A percentile compares a stretch with the other conserved stretches of the same genome.
Evolutionary conservation across 2,329 filamentous ascomycete species (phyloP).

Genomic region (Neonectria punicea): DNA sequence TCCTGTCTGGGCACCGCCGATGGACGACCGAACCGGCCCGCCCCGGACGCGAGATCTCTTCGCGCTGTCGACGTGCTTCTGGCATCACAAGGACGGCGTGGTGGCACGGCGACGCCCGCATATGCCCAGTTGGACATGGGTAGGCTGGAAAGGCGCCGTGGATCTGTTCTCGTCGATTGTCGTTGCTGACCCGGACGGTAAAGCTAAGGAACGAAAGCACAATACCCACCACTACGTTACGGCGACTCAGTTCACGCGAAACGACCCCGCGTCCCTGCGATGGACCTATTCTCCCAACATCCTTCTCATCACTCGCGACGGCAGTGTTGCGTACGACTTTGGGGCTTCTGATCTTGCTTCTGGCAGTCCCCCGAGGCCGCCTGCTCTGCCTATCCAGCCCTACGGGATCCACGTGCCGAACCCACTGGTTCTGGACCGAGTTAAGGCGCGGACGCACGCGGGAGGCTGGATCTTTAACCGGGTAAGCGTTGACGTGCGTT

Average conservation of each 20-base stretch:
- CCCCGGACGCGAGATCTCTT: slow-evolving; percentile 48
- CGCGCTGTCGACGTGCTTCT: slow-evolving; percentile 49
- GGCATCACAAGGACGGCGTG: slow-evolving; percentile 47
- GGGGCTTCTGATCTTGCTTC: slow-evolving; percentile 18
- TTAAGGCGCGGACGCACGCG: slow-evolving; percentile 47
- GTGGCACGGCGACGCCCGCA: slow-evolving; percentile 43
- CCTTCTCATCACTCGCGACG: slow-evolving; percentile 43
- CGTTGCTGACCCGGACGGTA: slow-evolving; percentile 46
- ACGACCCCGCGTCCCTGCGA: slow-evolving; percentile 43
- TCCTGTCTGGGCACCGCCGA: slow-evolving; percentile 45
- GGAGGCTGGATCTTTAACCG: slow-evolving; percentile 51
- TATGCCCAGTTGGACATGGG: slow-evolving; percentile 52
- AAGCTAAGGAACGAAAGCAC: slow-evolving; percentile 43
- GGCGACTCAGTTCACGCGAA: slow-evolving; percentile 48
- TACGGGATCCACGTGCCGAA: slow-evolving; percentile 48
- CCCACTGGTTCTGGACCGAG: slow-evolving; percentile 47
- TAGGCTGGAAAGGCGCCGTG: slow-evolving; percentile 49
- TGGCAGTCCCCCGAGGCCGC: slow-evolving; percentile 33
- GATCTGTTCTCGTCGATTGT: slow-evolving; percentile 48
- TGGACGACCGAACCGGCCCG: slow-evolving; percentile 29
- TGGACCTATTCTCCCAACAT: slow-evolving; percentile 51
- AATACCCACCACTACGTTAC: slow-evolving; percentile 50
- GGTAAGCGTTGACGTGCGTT: slow-evolving; percentile 47
- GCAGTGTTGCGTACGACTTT: slow-evolving; percentile 48
- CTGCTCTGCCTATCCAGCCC: slow-evolving; percentile 37